These are phyloP conservation scores for Chaetomium globosum DNA, from an alignment of 2,329 filamentous ascomycete genomes.

Conservation along the genomic window DNA sequence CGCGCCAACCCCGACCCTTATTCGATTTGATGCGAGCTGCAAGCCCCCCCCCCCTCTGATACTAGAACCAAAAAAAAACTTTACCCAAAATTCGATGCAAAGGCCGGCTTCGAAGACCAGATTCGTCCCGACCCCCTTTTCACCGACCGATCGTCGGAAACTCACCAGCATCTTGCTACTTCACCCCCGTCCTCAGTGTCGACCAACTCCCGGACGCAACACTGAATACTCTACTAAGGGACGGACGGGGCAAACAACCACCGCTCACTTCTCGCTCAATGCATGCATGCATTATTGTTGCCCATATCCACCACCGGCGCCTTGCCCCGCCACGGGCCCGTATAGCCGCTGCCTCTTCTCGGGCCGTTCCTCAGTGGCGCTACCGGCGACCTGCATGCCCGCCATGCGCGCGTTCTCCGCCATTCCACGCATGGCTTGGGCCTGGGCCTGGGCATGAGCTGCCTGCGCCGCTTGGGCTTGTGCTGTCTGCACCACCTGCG, in stretches of 20 bases:
- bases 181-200: no score
- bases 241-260: neutral
- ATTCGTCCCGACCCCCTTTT: no score
- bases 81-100: no score
- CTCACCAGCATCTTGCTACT: neutral
- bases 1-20: no score
- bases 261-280: no score
- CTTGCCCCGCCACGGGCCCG: conserved; percentile 44
- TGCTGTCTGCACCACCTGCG: neutral
- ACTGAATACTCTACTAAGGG: no score
- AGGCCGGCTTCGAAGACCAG: no score
- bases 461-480: neutral
- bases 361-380: conserved; percentile 45
- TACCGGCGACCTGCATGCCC: conserved; percentile 32
- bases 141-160: no score
- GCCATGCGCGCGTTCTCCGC: conserved; percentile 8
- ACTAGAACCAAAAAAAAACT: no score
- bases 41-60: no score
- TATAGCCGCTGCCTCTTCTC: conserved; percentile 60
- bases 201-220: no score
- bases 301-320: conserved; percentile 32
- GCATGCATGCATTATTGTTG: conserved; percentile 11
- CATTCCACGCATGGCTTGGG: conserved; percentile 5
- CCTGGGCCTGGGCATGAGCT: neutral
- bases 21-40: no score